Evolutionary conservation across 164 flowering plant genomes (phyloP).

Genomic region (Liriodendron chinense): DNA sequence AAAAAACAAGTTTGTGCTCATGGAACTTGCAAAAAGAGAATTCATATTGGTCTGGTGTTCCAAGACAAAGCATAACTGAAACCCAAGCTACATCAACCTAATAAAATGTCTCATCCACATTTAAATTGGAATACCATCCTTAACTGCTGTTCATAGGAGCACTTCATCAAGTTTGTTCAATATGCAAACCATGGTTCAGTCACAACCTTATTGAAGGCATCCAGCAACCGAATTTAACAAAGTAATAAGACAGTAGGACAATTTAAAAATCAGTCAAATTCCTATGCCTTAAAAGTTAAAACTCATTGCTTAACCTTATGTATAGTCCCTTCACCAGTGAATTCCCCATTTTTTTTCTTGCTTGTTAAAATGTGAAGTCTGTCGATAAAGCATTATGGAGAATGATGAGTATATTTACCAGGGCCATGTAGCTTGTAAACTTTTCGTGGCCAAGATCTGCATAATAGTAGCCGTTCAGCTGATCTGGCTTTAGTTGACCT

Average conservation of each 20-base stretch:
- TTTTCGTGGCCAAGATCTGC: slow-evolving; percentile 96
- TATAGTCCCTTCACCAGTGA: slow-evolving; percentile 49
- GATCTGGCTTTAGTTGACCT: slow-evolving; percentile 95
- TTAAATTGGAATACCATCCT: slow-evolving; percentile 37
- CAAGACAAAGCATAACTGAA: slow-evolving; percentile 18
- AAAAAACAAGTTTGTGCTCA: slow-evolving; percentile 12
- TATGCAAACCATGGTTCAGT: slow-evolving; percentile 71
- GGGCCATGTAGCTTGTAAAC: slow-evolving; percentile 99
- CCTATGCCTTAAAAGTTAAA: slow-evolving; percentile 60
- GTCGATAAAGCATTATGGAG: slow-evolving; percentile 46
- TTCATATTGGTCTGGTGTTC: not conserved
- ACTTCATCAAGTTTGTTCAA: slow-evolving; percentile 63
- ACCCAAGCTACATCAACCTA: slow-evolving; percentile 58
- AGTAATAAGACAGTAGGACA: slow-evolving; percentile 46
- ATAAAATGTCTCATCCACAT: slow-evolving; percentile 43
- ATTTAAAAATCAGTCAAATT: slow-evolving; percentile 45
- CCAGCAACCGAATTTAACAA: slow-evolving; percentile 44
- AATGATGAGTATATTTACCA: slow-evolving; percentile 80
- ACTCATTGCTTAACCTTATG: slow-evolving; percentile 89
- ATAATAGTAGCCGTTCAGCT: slow-evolving; percentile 81
- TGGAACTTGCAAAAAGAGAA: not conserved
- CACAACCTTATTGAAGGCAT: slow-evolving; percentile 84
- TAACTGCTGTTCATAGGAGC: slow-evolving; percentile 52
- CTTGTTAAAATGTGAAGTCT: slow-evolving; percentile 63
- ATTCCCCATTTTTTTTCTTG: slow-evolving; percentile 52